phyloP scores from a whole-genome alignment of 2,329 filamentous ascomycete genomes.

The Penicillium sp. region DNA sequence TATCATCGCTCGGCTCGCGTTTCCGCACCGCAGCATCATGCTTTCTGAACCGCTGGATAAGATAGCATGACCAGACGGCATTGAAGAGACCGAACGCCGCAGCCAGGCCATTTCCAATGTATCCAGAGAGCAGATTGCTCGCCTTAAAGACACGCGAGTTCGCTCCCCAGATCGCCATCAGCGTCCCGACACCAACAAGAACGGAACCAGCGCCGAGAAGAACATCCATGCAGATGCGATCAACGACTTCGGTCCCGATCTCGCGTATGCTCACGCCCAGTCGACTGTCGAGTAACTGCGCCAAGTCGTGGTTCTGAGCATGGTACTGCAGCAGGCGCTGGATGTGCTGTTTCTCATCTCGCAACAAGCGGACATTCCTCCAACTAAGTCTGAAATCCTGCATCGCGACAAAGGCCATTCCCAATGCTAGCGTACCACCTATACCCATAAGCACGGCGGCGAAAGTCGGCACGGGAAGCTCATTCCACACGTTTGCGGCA shows the following conservation, averaged over 20 bases:
- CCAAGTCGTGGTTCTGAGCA: slow-evolving; percentile 17
- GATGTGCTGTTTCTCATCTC: slow-evolving; percentile 39
- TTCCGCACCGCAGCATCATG: slow-evolving; percentile 31
- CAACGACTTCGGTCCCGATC: slow-evolving; percentile 48
- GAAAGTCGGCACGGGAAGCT: slow-evolving; percentile 47
- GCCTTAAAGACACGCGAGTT: slow-evolving; percentile 41
- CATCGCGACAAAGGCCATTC: slow-evolving; percentile 45
- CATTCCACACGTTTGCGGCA: slow-evolving; percentile 55
- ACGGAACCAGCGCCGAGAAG: slow-evolving; percentile 49
- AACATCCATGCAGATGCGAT: slow-evolving; percentile 50
- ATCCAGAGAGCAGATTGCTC: slow-evolving; percentile 53
- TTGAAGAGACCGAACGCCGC: slow-evolving; percentile 50
- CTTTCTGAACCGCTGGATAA: slow-evolving; percentile 40
- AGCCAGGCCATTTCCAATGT: slow-evolving; percentile 50
- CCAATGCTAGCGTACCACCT: slow-evolving; percentile 46
- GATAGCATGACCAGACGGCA: slow-evolving; percentile 45
- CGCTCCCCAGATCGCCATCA: slow-evolving; percentile 51
- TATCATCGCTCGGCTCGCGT: slow-evolving; percentile 26
- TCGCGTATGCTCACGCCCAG: slow-evolving; percentile 48
- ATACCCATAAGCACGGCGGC: slow-evolving; percentile 51
- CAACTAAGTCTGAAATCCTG: slow-evolving; percentile 44
- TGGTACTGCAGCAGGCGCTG: slow-evolving; percentile 15
- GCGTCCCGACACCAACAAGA: slow-evolving; percentile 49
- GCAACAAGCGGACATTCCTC: slow-evolving; percentile 46
- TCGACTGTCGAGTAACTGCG: slow-evolving; percentile 32